Percentiles rank a stretch among this genome's conserved stretches.
phyloP scores from a whole-genome alignment of 2,329 filamentous ascomycete species.

The Penicillium sp. region DNA sequence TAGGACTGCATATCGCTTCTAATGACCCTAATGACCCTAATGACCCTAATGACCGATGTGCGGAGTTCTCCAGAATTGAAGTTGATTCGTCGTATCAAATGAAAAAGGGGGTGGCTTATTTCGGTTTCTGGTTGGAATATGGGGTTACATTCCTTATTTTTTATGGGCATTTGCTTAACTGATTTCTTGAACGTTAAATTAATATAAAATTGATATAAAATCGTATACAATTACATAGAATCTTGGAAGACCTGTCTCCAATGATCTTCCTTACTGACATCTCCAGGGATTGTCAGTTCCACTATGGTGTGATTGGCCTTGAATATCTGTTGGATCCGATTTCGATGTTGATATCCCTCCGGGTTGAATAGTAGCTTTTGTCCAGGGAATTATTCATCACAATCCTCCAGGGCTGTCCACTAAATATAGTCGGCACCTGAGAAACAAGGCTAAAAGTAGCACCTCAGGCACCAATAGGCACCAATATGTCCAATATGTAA shows the following conservation, averaged over 20 bases:
- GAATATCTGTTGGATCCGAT: background rate
- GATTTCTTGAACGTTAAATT: background rate
- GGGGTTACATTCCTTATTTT: constrained; percentile 1
- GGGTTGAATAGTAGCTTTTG: no score
- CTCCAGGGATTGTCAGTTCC: background rate
- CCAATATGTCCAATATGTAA: background rate
- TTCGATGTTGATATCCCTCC: background rate
- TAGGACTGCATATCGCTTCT: background rate
- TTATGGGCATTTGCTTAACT: background rate
- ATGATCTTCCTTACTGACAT: background rate
- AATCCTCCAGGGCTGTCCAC: no score
- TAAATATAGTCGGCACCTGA: background rate
- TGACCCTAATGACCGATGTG: background rate
- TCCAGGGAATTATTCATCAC: no score
- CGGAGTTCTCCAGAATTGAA: background rate
- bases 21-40: background rate
- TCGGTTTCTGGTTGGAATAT: background rate
- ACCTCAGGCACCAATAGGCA: no score
- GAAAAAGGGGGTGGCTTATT: constrained; percentile 9
- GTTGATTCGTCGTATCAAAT: background rate
- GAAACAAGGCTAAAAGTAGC: no score
- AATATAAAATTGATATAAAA: background rate
- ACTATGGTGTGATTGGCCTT: background rate
- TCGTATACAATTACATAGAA: background rate
- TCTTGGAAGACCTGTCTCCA: background rate